Base-by-base conservation (phyloP, 768 basidiomycete species). In the Kwoniella dejecticola region DNA sequence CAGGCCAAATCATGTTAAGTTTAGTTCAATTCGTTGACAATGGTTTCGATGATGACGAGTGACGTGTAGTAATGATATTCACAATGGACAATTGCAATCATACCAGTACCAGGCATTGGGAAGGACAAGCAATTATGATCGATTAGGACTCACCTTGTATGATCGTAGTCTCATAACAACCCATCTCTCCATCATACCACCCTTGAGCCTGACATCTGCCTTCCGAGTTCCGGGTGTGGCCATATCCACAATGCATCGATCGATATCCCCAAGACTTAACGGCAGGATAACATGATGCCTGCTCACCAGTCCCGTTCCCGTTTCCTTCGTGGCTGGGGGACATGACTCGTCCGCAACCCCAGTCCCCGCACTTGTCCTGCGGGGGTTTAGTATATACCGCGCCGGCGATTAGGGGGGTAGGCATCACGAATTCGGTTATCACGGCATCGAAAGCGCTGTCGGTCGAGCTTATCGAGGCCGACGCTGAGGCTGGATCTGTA, bases 101-200 rank as follows among this genome's bases (percentile, higher is more conserved):
- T n/a, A n/a, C n/a, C n/a, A n/a, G n/a, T n/a, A n/a, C n/a, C n/a
- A n/a, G n/a, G n/a, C n/a, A n/a, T n/a, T n/a, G n/a, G n/a, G n/a
- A n/a, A n/a, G n/a, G n/a, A n/a, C n/a, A n/a, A n/a, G n/a, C n/a
- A n/a, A n/a, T n/a, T n/a, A n/a, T n/a, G n/a, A n/a, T n/a, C n/a
- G n/a, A n/a, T n/a, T n/a, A n/a, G n/a, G n/a, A n/a, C n/a, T n/a
- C n/a, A 27, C 46, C 46, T 27, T 30, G 24, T 47, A 71, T 64
- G 59, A 71, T 71, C n/a, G 63, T 71, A 3, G 64, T 71, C 61
- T 71, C 69, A 38, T 60, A 71, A 45, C 69, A 71, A 12, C 69
- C 67, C 41, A 58, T 33, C 8, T 64, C 57, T 4, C 58, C 55
- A 19, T 60, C 24, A 52, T 60, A 71, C 69, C 69, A 71, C 11